Base-by-base conservation (phyloP, 2,329 filamentous ascomycete genomes). In the Rhinocladiella similis region DNA sequence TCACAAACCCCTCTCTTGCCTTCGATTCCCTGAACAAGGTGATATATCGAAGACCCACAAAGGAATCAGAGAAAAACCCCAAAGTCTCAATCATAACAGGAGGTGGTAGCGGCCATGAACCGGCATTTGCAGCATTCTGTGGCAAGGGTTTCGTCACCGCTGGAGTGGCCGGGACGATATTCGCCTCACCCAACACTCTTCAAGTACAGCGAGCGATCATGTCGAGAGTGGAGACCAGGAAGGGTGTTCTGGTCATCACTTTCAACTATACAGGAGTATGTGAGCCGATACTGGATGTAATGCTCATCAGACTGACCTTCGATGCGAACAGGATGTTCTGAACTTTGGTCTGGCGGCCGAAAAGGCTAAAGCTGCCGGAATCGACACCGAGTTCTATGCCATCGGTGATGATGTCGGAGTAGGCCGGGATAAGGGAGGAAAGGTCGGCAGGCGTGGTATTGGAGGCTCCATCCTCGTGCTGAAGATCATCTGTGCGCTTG, bases 321-420 rank as follows among this genome's bases (percentile, higher is more conserved):
- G 50, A 55, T 12, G 16, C 39, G 39, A 42, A 42, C 7, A 96
- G 36, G 89, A 92, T 70, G 84, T 96, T 52, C 81, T 97, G 64
- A 95, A 96, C 75, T 97, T 97, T 69, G 92, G 91, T 53, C 88
- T 97, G 82, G 92, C 88, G 0, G 90, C 94, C 7, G 93, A 97
- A 73, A 96, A 96, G 77, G 91, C 91, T 14, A 87, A 88, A 56
- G 91, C 91, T 1, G 83, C 85, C 0, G 92, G 91, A 0, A 74
- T 91, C 20, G 75, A 85, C 16, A 89, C 90, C 0, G 89, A 96
- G 70, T 96, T 97, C 88, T 85, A 96, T 9, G 88, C 96, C 7
- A 90, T 97, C 6, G 91, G 87, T 5, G 93, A 97, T 68, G 93
- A 97, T 72, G 91, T 92, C 2, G 91, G 92, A 42, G 92, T 97